These are phyloP conservation scores for Daldinia loculata DNA, from an alignment of 495 filamentous ascomycete species.

Conservation along the genomic window DNA sequence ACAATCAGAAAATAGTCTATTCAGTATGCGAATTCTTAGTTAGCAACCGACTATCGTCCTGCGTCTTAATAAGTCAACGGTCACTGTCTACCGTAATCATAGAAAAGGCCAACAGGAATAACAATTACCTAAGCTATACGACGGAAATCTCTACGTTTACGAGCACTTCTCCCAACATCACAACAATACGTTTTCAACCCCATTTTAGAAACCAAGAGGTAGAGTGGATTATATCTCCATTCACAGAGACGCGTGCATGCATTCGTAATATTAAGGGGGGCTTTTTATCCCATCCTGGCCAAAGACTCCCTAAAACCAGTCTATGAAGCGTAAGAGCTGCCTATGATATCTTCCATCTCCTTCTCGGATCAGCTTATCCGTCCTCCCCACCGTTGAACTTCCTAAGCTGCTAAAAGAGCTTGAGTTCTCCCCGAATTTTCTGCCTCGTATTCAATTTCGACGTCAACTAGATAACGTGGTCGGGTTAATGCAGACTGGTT, in stretches of 20 bases:
- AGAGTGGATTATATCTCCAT: slow-evolving; percentile 26
- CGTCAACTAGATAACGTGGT: not conserved
- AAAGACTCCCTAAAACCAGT: slow-evolving; percentile 22
- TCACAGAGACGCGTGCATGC: slow-evolving; percentile 15
- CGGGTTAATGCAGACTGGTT: not conserved
- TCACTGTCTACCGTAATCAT: too few relatives aligned
- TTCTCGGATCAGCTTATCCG: not conserved
- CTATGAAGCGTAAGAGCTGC: slow-evolving; percentile 16
- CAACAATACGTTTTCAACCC: not conserved
- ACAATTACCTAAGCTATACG: too few relatives aligned
- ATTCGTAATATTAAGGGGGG: slow-evolving; percentile 29
- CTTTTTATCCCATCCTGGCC: slow-evolving; percentile 11
- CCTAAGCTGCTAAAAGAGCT: not conserved
- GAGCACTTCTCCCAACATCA: too few relatives aligned
- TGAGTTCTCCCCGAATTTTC: not conserved
- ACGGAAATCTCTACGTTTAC: too few relatives aligned
- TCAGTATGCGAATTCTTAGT: too few relatives aligned
- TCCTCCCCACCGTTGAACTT: not conserved
- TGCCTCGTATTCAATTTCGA: not conserved
- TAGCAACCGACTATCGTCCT: too few relatives aligned
- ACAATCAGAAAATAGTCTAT: too few relatives aligned
- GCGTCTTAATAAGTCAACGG: too few relatives aligned
- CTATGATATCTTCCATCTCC: slow-evolving; percentile 10
- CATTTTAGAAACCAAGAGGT: not conserved
- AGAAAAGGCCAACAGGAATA: too few relatives aligned